Conservation (phyloP, 1,139 yeast species). For the Blastobotrys aristatus region DNA sequence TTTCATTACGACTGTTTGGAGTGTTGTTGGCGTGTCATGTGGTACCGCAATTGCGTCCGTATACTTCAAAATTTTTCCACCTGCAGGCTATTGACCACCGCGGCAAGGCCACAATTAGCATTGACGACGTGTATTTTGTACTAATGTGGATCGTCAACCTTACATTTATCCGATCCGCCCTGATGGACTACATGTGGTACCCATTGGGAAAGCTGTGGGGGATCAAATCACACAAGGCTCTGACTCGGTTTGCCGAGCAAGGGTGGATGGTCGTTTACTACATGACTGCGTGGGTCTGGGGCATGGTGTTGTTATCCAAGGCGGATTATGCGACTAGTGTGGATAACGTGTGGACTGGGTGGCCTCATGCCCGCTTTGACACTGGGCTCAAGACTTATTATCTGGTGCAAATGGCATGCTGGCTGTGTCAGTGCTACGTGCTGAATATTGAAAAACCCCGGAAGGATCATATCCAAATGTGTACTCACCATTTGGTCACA, state of each 20-base stretch:
- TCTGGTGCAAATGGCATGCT: slow-evolving; percentile 63
- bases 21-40: slow-evolving; percentile 16
- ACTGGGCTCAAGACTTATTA: slow-evolving; percentile 62
- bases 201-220: slow-evolving; percentile 51
- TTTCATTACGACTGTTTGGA: slow-evolving; percentile 5
- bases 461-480: slow-evolving; percentile 83
- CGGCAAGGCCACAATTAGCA: slow-evolving; percentile 26
- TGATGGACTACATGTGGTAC: slow-evolving; percentile 53
- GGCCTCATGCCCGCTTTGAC: slow-evolving; percentile 60
- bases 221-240: slow-evolving; percentile 44
- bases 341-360: slow-evolving; percentile 57
- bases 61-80: slow-evolving; percentile 24
- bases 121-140: slow-evolving; percentile 50
- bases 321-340: slow-evolving; percentile 59
- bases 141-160: slow-evolving; percentile 51
- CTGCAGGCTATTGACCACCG: slow-evolving; percentile 26
- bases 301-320: slow-evolving; percentile 51
- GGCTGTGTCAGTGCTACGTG: slow-evolving; percentile 78
- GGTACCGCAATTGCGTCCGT: slow-evolving; percentile 21
- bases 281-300: slow-evolving; percentile 50
- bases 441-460: slow-evolving; percentile 72
- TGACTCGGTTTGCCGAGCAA: slow-evolving; percentile 77
- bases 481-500: slow-evolving; percentile 82
- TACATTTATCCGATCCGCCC: slow-evolving; percentile 54
- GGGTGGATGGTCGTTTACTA: slow-evolving; percentile 74